A percentile compares a stretch with the other conserved stretches of the same genome.
Evolutionary conservation across 225 moss, liverwort and hornwort species (phyloP).

Genomic region (Pseudoscleropodium purum): DNA sequence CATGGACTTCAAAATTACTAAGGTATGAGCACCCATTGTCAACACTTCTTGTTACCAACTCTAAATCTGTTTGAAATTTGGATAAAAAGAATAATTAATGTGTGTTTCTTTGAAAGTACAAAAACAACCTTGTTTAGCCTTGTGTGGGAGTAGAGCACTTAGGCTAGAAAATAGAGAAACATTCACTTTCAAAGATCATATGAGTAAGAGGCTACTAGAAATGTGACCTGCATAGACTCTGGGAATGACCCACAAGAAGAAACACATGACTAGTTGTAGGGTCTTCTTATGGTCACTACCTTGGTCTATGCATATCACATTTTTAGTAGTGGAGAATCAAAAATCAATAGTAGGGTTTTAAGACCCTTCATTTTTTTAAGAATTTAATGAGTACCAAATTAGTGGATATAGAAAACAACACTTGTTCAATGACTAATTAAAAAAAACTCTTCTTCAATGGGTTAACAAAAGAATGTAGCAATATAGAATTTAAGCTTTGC

Average conservation of each 20-base stretch:
- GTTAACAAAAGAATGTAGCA: not conserved
- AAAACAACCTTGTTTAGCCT: too few species aligned
- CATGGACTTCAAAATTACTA: not conserved
- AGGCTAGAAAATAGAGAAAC: not conserved
- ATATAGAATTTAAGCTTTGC: not conserved
- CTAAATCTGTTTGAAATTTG: not conserved
- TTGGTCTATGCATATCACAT: accelerated
- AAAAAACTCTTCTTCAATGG: accelerated
- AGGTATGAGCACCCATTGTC: not conserved
- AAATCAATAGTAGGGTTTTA: not conserved
- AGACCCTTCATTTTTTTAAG: not conserved
- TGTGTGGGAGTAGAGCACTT: accelerated
- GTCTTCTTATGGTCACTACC: accelerated
- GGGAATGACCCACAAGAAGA: accelerated
- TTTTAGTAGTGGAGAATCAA: not conserved
- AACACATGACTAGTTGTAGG: not conserved
- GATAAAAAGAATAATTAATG: too few species aligned
- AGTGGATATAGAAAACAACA: accelerated
- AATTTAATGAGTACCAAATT: not conserved
- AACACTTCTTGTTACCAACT: not conserved
- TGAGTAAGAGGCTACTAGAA: too few species aligned
- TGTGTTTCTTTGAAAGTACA: not conserved
- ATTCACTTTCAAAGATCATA: not conserved
- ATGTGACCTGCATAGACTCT: accelerated
- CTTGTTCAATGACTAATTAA: not conserved